phyloP scores from a whole-genome alignment of 1,284 basidiomycete species.

The Rhodotorula sp. region DNA sequence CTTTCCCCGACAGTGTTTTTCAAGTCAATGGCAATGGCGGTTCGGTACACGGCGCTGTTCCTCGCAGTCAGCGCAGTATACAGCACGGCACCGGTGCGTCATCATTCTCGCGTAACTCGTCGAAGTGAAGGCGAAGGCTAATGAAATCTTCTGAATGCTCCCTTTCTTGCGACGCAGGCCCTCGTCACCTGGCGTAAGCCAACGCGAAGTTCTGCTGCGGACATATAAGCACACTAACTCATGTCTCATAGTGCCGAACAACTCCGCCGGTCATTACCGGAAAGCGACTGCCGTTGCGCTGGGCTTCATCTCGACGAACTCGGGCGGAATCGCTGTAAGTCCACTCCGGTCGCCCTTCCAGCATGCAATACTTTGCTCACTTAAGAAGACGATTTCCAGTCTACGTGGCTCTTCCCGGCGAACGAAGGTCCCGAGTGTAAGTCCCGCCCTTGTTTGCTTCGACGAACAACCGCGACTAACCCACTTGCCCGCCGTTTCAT shows the following conservation, averaged over 20 bases:
- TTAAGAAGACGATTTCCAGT: conserved; percentile 13
- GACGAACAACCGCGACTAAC: conserved; percentile 26
- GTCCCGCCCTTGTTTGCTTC: conserved; percentile 46
- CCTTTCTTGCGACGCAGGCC: conserved; percentile 50
- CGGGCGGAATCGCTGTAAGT: conserved; percentile 57
- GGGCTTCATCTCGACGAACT: conserved; percentile 59
- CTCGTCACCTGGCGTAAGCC: conserved; percentile 54
- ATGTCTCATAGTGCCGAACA: conserved; percentile 54
- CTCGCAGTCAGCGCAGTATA: conserved; percentile 49
- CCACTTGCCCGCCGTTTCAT: not conserved
- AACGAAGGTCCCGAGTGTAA: conserved; percentile 51
- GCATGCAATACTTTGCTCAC: not conserved
- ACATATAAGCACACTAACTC: not conserved
- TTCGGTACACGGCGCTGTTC: conserved; percentile 48
- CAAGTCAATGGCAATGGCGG: conserved; percentile 29
- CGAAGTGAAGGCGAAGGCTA: conserved; percentile 10
- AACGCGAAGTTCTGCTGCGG: not conserved
- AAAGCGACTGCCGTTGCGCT: conserved; percentile 60
- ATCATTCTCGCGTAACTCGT: conserved; percentile 48
- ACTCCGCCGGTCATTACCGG: conserved; percentile 58
- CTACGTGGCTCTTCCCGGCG: conserved; percentile 58
- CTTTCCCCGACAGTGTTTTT: conserved; percentile 24
- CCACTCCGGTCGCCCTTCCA: too few relatives aligned
- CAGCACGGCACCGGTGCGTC: conserved; percentile 46
- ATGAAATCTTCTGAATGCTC: not conserved